Evolutionary conservation across 176 grass and related monocot genomes (phyloP).

Genomic region (Luzula sylvatica): DNA sequence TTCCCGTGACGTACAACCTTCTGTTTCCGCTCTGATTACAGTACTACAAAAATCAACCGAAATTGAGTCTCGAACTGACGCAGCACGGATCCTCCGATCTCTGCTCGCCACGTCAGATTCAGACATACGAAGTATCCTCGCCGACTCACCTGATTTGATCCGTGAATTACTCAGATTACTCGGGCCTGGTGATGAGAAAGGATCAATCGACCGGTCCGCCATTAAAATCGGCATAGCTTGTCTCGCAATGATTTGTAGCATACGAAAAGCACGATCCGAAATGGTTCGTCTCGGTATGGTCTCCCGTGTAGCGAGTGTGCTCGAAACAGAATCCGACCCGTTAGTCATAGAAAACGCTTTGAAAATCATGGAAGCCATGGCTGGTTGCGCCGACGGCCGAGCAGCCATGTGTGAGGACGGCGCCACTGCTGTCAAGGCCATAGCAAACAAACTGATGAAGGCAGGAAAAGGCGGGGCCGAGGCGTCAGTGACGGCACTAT

Average conservation of each 20-base stretch:
- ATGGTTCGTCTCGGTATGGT: conserved; percentile 49
- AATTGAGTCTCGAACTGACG: conserved; percentile 42
- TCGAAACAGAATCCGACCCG: conserved; percentile 16
- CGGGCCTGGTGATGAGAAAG: conserved; percentile 43
- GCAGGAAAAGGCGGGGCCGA: conserved; percentile 47
- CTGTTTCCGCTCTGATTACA: conserved; percentile 32
- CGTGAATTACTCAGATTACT: conserved; percentile 50
- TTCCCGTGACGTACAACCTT: conserved; percentile 20
- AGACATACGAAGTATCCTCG: conserved; percentile 14
- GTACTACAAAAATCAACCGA: conserved; percentile 28
- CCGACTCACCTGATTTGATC: conserved; percentile 33
- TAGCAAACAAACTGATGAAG: conserved; percentile 75
- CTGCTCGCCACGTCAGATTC: conserved; percentile 23
- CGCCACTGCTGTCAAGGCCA: conserved; percentile 24
- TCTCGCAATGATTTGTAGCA: conserved; percentile 24
- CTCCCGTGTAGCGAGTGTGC: conserved; percentile 27
- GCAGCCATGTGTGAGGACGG: conserved; percentile 57
- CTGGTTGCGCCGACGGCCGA: conserved; percentile 63
- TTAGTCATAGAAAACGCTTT: conserved; percentile 23
- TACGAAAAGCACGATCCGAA: conserved; percentile 23
- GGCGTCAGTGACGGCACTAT: conserved; percentile 68
- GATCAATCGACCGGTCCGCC: conserved; percentile 27
- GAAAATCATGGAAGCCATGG: conserved; percentile 47
- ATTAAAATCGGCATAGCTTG: conserved; percentile 34
- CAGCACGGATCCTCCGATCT: conserved; percentile 37